Conservation (phyloP, 192 early-diverging fungal genomes). For the Entrophospora sp. region DNA sequence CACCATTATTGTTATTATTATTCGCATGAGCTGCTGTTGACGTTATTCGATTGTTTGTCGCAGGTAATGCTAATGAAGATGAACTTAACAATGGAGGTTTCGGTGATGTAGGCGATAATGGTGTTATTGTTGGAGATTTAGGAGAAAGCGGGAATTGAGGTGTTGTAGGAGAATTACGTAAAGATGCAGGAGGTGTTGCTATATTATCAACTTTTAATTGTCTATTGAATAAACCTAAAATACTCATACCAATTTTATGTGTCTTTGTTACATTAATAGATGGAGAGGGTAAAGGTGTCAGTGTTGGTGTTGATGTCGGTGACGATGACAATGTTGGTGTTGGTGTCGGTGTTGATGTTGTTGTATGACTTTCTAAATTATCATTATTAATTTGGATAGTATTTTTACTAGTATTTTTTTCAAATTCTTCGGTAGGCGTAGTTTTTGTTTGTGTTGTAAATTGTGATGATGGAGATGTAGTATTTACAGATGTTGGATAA, state of each 20-base stretch:
- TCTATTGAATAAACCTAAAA: conserved; percentile 7
- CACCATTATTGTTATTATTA: no score
- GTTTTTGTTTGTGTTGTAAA: background rate
- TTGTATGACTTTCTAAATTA: background rate
- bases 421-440: background rate
- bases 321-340: background rate
- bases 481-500: background rate
- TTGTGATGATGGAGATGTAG: background rate
- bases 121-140: no score
- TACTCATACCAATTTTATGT: background rate
- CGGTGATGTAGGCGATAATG: no score
- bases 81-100: no score
- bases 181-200: background rate
- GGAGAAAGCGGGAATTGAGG: background rate
- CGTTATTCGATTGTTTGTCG: no score
- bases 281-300: no score
- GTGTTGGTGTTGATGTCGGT: no score
- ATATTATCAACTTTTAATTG: background rate
- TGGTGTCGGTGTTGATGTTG: background rate
- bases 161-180: background rate
- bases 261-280: no score
- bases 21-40: no score
- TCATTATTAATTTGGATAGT: background rate
- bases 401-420: background rate
- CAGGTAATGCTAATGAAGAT: no score